phyloP scores from a whole-genome alignment of 2,329 filamentous ascomycete genomes.

The Aspergillus tamarii region DNA sequence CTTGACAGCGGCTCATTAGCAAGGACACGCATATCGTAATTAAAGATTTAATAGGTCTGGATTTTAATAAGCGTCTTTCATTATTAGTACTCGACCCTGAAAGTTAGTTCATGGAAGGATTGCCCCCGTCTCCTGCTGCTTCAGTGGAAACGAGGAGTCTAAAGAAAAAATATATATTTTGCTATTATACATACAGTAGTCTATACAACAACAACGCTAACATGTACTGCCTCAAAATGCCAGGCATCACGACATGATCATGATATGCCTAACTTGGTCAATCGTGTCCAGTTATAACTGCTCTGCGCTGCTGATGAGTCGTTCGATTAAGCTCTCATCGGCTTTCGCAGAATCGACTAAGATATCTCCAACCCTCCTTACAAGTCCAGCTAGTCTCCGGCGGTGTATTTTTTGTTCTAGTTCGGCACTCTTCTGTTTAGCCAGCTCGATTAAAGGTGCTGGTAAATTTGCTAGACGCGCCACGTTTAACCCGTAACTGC shows the following conservation, averaged over 20 bases:
- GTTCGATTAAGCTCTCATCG: conserved; percentile 32
- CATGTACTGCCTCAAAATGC: not conserved
- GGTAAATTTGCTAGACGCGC: conserved; percentile 84
- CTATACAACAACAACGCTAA: not conserved
- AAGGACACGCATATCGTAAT: not conserved
- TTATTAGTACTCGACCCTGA: not conserved
- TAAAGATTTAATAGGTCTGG: not conserved
- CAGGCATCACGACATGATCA: not conserved
- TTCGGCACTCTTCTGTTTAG: conserved; percentile 75
- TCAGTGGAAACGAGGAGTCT: not conserved
- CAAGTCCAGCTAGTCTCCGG: conserved; percentile 58
- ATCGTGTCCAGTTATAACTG: conserved; percentile 29
- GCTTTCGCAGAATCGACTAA: conserved; percentile 20
- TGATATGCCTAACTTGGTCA: not conserved
- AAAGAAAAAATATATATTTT: not conserved
- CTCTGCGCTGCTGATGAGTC: conserved; percentile 36
- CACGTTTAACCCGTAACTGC: conserved; percentile 93
- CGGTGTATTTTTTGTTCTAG: conserved; percentile 74
- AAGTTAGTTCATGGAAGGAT: not conserved
- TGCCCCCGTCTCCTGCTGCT: not conserved
- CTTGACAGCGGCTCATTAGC: no score
- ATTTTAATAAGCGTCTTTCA: not conserved
- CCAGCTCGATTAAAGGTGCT: conserved; percentile 73
- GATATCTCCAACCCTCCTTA: conserved; percentile 33
- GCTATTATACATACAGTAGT: not conserved